Evolutionary conservation across 2,329 filamentous ascomycete species (phyloP), one percentile per base, ranked within the genome.

Genomic region (Fulvia fulva): DNA sequence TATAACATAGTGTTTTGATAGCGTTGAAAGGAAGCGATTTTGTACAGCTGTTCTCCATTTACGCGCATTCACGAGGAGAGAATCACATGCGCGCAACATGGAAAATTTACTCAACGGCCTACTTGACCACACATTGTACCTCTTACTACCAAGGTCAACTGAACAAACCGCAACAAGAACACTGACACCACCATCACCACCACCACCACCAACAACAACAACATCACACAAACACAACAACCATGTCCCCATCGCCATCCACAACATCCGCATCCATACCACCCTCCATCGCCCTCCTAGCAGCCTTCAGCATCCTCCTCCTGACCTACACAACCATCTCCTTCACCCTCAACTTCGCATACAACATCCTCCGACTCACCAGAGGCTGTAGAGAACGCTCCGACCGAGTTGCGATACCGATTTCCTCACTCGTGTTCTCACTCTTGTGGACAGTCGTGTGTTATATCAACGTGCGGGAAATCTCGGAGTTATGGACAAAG

Each of bases 1-100:
- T 55, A 34, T 55, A 53, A 52, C 51, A 62, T 64, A 64, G 60
- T 64, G 59, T 62, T 51, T 60, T 58, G 57, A 64, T 62, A 64
- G 59, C 55, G 57, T 56, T 57, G 32, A 45, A 62, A 58, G 47
- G n/a, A 21, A 28, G 47, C 47, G 60, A 19, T 51, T 56, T 11
- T 57, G 37, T 44, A 63, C 45, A 37, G 43, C 32, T 26, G 25
- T 32, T 14, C 26, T 28, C 16, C 9, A 21, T 47, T n/a, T n/a
- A n/a, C n/a, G n/a, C n/a, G n/a, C n/a, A n/a, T n/a, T n/a, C n/a
- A n/a, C n/a, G n/a, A n/a, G n/a, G n/a, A n/a, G n/a, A n/a, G n/a
- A n/a, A n/a, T n/a, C n/a, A n/a, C n/a, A n/a, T n/a, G n/a, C n/a
- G n/a, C n/a, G n/a, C n/a, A n/a, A n/a, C n/a, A n/a, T n/a, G n/a